Evolutionary conservation across 306 rosid genomes (phyloP), one percentile per base, ranked within the genome.

Genomic region (Rosa chinensis): DNA sequence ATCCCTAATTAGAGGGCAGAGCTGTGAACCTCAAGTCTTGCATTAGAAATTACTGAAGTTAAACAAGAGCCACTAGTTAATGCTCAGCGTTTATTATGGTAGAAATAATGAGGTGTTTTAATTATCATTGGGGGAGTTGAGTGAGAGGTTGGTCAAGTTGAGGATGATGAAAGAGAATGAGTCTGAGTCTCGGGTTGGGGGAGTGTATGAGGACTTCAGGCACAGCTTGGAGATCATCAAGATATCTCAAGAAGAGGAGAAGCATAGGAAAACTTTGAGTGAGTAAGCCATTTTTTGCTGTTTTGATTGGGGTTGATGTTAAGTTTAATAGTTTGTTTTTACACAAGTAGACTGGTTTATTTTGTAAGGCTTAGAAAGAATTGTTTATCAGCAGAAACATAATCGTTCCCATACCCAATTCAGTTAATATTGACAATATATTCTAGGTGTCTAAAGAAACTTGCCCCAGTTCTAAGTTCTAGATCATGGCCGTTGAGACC

Each of bases 141-240:
- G 66, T 77, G 89, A 86, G 77, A 91, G 97, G 88, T 78, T 94
- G 90, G 56, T 4, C 69, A 86, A 81, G 83, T 58, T 94, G 76
- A 89, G 89, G 83, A 84, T 85, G 58, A 67, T 81, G 75, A 95
- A 92, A 58, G 84, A 84, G 86, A 69, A 25, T 49, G 88, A 86
- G 75, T 6, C 68, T 2, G 42, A 23, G n/a, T 53, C 82, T 1
- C 11, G 8, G 10, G 1, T n/a, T 12, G 1, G 0, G 0, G 83
- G 80, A 20, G 0, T 14, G 52, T 4, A 2, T 4, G 23, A 0
- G 21, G 86, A 81, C 0, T 20, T 91, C 64, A 85, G 72, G 70
- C 62, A 59, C 0, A 25, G 75, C 66, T 63, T 87, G 83, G 20
- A 1, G 1, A 2, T 2, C 35, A 32, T 32, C 2, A 32, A 1